Evolutionary conservation across 176 grass and related monocot species (phyloP).

Genomic region (Oryza glumipatula): DNA sequence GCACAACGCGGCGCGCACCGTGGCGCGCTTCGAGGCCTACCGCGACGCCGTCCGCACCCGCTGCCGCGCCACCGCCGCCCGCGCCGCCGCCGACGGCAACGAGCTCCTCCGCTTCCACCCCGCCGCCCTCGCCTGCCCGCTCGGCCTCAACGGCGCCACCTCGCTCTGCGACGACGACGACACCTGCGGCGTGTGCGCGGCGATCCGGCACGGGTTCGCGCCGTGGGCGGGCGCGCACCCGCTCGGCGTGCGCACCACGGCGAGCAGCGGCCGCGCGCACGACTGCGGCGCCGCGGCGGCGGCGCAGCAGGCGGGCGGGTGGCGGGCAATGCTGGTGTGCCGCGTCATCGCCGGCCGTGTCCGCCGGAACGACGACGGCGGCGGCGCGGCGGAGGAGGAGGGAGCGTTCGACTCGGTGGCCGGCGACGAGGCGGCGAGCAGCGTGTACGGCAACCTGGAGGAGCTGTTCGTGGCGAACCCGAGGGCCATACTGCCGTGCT

Average conservation of each 20-base stretch:
- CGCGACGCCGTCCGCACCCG: constrained; percentile 71
- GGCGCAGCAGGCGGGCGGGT: neutral
- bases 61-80: constrained; percentile 31
- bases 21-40: constrained; percentile 93
- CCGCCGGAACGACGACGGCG: neutral
- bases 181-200: constrained; percentile 65
- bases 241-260: constrained; percentile 73
- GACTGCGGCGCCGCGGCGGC: constrained; percentile 17
- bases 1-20: constrained; percentile 65
- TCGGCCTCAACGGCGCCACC: constrained; percentile 57
- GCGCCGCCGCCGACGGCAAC: constrained; percentile 88
- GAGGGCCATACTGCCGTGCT: constrained; percentile 91
- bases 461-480: constrained; percentile 96
- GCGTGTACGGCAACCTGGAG: constrained; percentile 68
- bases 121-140: constrained; percentile 66
- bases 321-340: constrained; percentile 88
- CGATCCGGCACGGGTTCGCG: constrained; percentile 76
- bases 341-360: constrained; percentile 93
- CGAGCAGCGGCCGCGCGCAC: constrained; percentile 79
- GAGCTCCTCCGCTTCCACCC: constrained; percentile 96
- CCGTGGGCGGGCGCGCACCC: constrained; percentile 45
- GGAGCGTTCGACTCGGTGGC: constrained; percentile 72
- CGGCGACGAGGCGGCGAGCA: constrained; percentile 45
- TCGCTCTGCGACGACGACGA: constrained; percentile 46
- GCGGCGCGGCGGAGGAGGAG: neutral